Evolutionary conservation across 495 filamentous ascomycete genomes (phyloP), one percentile per base, ranked within the genome.

Genomic region (Aspergillus hancockii): DNA sequence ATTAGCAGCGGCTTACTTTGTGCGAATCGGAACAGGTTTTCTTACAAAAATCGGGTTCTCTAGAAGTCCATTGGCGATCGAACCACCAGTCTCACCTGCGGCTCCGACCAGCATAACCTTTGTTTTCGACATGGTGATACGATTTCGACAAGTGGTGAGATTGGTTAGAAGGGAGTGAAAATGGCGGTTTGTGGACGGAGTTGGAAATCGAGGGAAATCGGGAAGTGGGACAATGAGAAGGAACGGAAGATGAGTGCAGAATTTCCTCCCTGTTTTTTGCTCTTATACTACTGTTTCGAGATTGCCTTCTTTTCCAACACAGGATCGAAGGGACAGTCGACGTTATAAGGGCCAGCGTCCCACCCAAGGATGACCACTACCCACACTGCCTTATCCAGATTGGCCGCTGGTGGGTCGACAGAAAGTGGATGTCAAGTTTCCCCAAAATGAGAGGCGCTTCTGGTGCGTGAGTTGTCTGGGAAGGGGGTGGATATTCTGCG

Each of bases 31-130:
- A 47, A 22, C 8, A 16, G 12, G 40, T 14, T 28, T 19, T 50
- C 74, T 32, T 77, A 80, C 77, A 64, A 75, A 80, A 53, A 55
- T 57, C 45, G 75, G 75, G 58, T 75, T 70, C 45, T 76, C 72
- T 30, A 78, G 57, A 14, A 79, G 62, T 16, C 75, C 75, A 58
- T 75, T 75, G n/a, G 73, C 76, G 57, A 80, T 80, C 13, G 77
- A 80, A 43, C 77, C 75, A 64, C 77, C 77, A 53, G 77, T 80
- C 71, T 80, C 77, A 67, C 77, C 77, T 55, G 75, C 71, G 52
- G 76, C 77, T 49, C 77, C 77, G 62, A 80, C 69, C 63, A 80
- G 60, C 56, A 80, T 60, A 67, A 80, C 75, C 49, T 70, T 76
- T 62, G 74, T 79, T 65, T 70, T 71, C 51, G 70, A 72, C 75